Evolutionary conservation across 371 early-diverging fungal species (phyloP), one percentile per base, ranked within the genome.

Genomic region (Mucor indicus): DNA sequence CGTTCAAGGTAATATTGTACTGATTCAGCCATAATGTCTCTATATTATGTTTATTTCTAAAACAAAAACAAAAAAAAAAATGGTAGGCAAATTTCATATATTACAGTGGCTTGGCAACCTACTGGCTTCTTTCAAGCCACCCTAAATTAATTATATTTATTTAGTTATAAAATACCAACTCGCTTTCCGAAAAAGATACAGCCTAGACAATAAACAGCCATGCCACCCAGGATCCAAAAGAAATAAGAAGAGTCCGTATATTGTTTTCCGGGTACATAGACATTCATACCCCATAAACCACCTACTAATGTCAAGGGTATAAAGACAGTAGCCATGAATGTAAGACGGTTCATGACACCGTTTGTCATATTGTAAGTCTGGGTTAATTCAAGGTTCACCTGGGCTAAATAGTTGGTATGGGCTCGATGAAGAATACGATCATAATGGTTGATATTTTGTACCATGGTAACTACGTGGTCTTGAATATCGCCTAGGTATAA

Each of bases 401-500:
- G 88, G 2, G 91, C 91, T 3, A 92, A 72, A 58, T 92, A 92
- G 49, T 89, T 91, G 7, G 84, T 79, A 66, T 92, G 91, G 0
- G 87, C 75, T n/a, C 91, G 65, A 24, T 84, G 80, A 16, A 91
- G 71, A 5, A 89, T 89, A 20, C 82, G 80, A 50, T 90, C 90
- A 55, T 83, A 88, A 56, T 90, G 90, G 27, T 60, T 73, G 46
- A 89, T 71, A 27, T 84, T 87, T 29, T 86, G 87, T 4, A 79
- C 57, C 86, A 91, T 85, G 11, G 90, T 86, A 11, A 89, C 77
- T 37, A 90, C 77, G 47, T 79, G 80, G 66, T 92, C 91, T 67
- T 93, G 90, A 57, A 96, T 92, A 68, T 97, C 98, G 13, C 91
- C 91, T 31, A 96, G 67, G 55, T 96, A 96, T 10, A 85, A 55